These are phyloP conservation scores for Saussurea involucrata DNA, from an alignment of 129 eudicot genomes.

Conservation along the genomic window DNA sequence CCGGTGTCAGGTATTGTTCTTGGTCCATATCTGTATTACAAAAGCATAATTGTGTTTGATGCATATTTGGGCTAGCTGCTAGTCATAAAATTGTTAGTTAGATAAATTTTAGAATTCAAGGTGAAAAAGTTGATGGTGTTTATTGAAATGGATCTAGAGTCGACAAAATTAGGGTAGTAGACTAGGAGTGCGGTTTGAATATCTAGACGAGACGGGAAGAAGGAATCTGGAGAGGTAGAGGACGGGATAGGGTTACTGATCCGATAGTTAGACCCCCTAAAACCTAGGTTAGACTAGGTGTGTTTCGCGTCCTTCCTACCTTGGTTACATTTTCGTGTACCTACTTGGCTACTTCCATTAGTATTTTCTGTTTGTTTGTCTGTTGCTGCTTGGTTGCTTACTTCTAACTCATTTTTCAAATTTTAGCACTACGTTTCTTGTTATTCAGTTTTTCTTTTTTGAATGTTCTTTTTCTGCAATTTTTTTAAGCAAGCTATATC, in stretches of 20 bases:
- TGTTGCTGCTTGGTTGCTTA: not conserved
- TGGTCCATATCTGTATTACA: not conserved
- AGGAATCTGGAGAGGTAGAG: no score
- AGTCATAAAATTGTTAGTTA: not conserved
- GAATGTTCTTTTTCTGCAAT: not conserved
- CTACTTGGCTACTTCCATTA: not conserved
- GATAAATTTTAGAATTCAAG: not conserved
- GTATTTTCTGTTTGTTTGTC: not conserved
- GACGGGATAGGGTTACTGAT: no score
- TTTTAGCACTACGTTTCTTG: not conserved
- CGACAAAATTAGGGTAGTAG: not conserved
- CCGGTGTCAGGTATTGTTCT: conserved; percentile 60
- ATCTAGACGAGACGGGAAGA: not conserved
- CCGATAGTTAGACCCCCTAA: not conserved
- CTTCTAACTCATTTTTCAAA: not conserved
- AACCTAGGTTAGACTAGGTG: not conserved
- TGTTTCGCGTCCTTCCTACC: not conserved
- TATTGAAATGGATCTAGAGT: not conserved
- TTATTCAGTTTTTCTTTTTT: not conserved
- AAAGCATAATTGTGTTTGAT: not conserved
- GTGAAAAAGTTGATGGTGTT: not conserved
- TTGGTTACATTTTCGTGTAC: not conserved
- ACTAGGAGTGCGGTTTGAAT: not conserved
- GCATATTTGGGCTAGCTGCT: not conserved
- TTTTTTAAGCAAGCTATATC: not conserved